These are phyloP conservation scores for Panicum virgatum DNA, from an alignment of 202 grass and related monocot species.

Conservation along the genomic window DNA sequence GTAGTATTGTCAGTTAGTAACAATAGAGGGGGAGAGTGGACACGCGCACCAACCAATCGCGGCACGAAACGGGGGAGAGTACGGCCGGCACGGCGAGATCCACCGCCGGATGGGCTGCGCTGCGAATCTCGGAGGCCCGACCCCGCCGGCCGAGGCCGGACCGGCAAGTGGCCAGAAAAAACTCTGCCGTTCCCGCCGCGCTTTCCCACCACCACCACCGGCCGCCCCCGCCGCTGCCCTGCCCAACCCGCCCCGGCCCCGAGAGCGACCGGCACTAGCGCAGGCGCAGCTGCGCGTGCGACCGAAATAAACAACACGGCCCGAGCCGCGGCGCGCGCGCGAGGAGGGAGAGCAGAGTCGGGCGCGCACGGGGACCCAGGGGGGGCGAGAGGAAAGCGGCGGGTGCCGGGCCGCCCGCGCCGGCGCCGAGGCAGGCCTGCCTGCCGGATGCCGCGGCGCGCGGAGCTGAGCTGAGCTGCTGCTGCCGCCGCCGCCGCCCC, in stretches of 20 bases:
- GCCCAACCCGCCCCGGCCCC: background rate
- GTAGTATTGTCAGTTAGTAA: too few species aligned
- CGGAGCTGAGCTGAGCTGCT: background rate
- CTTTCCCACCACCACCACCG: constrained; percentile 11
- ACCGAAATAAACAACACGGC: constrained; percentile 17
- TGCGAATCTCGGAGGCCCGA: background rate
- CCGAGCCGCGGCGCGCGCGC: constrained; percentile 1
- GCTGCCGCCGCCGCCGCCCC: background rate
- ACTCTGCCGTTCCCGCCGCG: constrained; percentile 18
- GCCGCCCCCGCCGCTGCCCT: background rate
- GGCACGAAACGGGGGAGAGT: background rate
- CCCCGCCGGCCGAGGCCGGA: background rate
- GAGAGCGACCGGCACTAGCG: constrained; percentile 26
- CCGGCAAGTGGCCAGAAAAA: constrained; percentile 26
- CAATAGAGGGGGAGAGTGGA: background rate
- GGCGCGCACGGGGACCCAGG: background rate
- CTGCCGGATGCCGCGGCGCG: too few species aligned
- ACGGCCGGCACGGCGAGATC: background rate
- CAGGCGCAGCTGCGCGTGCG: background rate
- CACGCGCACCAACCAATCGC: background rate
- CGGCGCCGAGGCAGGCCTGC: constrained; percentile 34
- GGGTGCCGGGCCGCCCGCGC: constrained; percentile 34
- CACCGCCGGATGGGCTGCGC: background rate
- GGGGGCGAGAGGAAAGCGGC: constrained; percentile 29
- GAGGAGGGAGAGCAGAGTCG: too few species aligned